Conservation (phyloP, 2,329 filamentous ascomycete genomes). For the Phyllosticta citribraziliensis region DNA sequence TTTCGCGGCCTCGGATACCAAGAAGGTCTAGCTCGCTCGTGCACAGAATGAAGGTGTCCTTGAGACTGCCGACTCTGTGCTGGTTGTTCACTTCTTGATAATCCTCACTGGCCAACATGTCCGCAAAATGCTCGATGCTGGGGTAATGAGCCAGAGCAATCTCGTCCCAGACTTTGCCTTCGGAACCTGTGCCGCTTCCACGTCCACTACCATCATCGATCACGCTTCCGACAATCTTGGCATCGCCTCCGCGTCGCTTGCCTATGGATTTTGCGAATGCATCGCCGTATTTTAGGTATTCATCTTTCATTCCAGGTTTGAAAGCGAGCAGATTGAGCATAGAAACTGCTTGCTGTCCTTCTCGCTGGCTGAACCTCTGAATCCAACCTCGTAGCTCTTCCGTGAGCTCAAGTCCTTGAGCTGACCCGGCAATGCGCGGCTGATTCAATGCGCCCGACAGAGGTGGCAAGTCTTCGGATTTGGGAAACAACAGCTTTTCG, state of each 20-base stretch:
- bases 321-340: slow-evolving; percentile 58
- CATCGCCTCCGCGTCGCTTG: slow-evolving; percentile 43
- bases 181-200: slow-evolving; percentile 12
- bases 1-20: not conserved
- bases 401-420: slow-evolving; percentile 47
- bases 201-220: slow-evolving; percentile 23
- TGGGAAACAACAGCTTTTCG: slow-evolving; percentile 28
- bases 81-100: slow-evolving; percentile 50
- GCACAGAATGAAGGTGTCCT: slow-evolving; percentile 45
- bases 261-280: slow-evolving; percentile 43
- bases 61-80: slow-evolving; percentile 41
- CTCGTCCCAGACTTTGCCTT: slow-evolving; percentile 46
- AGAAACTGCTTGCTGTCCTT: slow-evolving; percentile 39
- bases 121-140: slow-evolving; percentile 50
- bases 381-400: slow-evolving; percentile 44
- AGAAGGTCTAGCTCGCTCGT: slow-evolving; percentile 39
- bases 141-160: slow-evolving; percentile 57
- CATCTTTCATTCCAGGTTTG: slow-evolving; percentile 38
- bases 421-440: slow-evolving; percentile 23
- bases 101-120: slow-evolving; percentile 49
- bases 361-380: slow-evolving; percentile 19
- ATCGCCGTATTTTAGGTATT: slow-evolving; percentile 50
- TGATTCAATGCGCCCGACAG: slow-evolving; percentile 24
- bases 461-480: slow-evolving; percentile 22
- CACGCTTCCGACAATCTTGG: slow-evolving; percentile 54